A percentile compares a stretch with the other conserved stretches of the same genome.
Conservation (phyloP, 129 eudicot species). For the Lactuca saligna region DNA sequence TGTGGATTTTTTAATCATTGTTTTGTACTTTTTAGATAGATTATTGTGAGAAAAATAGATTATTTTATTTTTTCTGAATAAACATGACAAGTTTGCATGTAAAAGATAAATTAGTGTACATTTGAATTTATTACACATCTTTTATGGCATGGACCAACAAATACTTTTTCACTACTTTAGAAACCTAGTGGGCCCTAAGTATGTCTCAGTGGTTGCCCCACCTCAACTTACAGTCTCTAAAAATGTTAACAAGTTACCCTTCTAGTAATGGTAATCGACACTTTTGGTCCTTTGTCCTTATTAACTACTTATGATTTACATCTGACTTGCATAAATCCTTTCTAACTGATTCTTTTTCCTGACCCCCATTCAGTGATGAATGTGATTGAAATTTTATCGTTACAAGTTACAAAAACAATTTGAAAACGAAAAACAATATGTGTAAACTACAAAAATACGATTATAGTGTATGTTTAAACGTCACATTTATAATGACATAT, state of each 20-base stretch:
- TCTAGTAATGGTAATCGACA: slow-evolving; percentile 1
- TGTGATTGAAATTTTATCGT: neutral
- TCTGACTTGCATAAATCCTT: neutral
- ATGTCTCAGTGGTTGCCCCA: slow-evolving; percentile 29
- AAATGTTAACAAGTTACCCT: neutral
- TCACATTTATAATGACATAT: neutral
- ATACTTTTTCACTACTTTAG: slow-evolving; percentile 40
- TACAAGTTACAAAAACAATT: neutral
- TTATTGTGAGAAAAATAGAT: neutral
- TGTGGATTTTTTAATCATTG: neutral
- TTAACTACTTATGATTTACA: neutral
- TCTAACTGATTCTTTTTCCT: neutral
- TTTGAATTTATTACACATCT: slow-evolving; percentile 33
- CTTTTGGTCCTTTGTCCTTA: slow-evolving; percentile 4
- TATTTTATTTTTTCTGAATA: neutral
- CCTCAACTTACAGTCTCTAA: slow-evolving; percentile 13
- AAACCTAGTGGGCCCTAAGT: slow-evolving; percentile 32
- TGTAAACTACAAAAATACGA: neutral
- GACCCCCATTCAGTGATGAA: neutral
- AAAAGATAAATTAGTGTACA: slow-evolving; percentile 20
- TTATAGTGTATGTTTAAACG: neutral
- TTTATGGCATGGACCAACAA: slow-evolving; percentile 33
- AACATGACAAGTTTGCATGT: slow-evolving; percentile 10
- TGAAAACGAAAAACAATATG: too few species aligned
- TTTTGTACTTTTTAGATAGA: neutral